A percentile compares a stretch with the other conserved stretches of the same genome.
These are phyloP conservation scores for Hericium alpestre DNA, from an alignment of 768 basidiomycete genomes.

Conservation along the genomic window DNA sequence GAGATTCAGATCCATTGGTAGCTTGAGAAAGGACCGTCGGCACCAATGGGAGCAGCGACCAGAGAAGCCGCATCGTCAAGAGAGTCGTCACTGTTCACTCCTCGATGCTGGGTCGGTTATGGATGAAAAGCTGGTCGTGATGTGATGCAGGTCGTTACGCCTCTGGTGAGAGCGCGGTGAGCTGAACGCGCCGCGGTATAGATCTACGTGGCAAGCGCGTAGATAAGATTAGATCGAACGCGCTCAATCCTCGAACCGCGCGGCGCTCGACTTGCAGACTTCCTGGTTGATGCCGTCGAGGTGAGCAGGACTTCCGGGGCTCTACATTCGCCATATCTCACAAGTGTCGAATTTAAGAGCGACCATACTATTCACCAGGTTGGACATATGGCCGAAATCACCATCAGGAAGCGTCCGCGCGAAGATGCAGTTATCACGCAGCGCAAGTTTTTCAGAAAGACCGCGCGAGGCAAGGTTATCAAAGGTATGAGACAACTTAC, in stretches of 20 bases:
- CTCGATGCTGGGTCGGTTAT: neutral
- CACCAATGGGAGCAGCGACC: constrained; percentile 35
- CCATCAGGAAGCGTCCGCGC: constrained; percentile 59
- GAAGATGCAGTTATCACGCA: constrained; percentile 69
- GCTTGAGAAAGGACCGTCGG: constrained; percentile 25
- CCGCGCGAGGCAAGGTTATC: constrained; percentile 84
- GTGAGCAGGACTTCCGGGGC: neutral
- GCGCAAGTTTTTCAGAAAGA: constrained; percentile 94
- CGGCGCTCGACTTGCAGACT: neutral
- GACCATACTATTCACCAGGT: neutral
- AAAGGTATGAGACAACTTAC: constrained; percentile 48
- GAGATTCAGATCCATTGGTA: constrained; percentile 35
- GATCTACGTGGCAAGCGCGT: neutral
- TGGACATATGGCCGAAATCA: constrained; percentile 46
- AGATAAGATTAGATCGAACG: constrained; percentile 8
- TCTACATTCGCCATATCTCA: neutral
- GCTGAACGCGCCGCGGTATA: neutral
- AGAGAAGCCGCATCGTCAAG: constrained; percentile 31
- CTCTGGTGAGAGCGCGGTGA: neutral
- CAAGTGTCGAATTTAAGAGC: neutral
- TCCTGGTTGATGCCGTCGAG: neutral
- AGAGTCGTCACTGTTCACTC: neutral
- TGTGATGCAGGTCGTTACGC: neutral
- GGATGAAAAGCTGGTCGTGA: neutral
- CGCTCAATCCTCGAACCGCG: neutral